These are phyloP conservation scores for Ganoderma lingzhi DNA, from an alignment of 1,284 basidiomycete genomes.

Conservation along the genomic window DNA sequence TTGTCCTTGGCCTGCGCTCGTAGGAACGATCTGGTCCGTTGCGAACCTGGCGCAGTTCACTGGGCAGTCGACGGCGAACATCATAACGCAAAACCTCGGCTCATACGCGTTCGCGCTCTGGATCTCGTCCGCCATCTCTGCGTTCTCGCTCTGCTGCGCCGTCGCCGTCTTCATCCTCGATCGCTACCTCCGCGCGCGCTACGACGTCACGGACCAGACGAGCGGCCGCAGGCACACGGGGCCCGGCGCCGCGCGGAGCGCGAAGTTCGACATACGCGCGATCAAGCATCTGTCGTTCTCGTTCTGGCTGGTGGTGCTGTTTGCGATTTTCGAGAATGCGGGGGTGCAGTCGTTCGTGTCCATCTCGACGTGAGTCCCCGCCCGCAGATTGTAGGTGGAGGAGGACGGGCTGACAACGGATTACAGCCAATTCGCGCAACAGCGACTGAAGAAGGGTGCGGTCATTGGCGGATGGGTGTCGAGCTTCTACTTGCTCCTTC, in stretches of 20 bases:
- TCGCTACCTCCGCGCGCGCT: conserved; percentile 47
- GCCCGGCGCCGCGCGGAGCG: conserved; percentile 38
- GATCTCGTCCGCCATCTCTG: conserved; percentile 51
- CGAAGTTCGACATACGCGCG: conserved; percentile 46
- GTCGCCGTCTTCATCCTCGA: conserved; percentile 49
- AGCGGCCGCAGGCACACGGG: conserved; percentile 44
- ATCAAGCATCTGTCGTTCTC: conserved; percentile 48
- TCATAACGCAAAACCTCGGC: conserved; percentile 50
- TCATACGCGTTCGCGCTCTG: conserved; percentile 54
- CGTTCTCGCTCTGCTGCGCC: conserved; percentile 51
- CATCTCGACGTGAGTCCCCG: conserved; percentile 48
- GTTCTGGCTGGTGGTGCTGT: conserved; percentile 53
- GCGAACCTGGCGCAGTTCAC: conserved; percentile 54
- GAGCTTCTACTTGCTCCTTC: conserved; percentile 54
- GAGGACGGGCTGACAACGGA: neutral
- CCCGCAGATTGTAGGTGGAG: too few species aligned
- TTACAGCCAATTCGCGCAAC: conserved; percentile 51
- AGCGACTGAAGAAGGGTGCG: conserved; percentile 54
- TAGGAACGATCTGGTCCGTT: conserved; percentile 45
- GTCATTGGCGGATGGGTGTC: conserved; percentile 58
- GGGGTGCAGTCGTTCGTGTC: conserved; percentile 56
- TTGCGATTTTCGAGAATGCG: conserved; percentile 53
- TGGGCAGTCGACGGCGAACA: conserved; percentile 48
- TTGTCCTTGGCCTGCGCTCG: neutral
- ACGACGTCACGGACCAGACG: conserved; percentile 50